Evolutionary conservation across 768 basidiomycete species (phyloP), one percentile per base, ranked within the genome.

Genomic region (Russula vinacea): DNA sequence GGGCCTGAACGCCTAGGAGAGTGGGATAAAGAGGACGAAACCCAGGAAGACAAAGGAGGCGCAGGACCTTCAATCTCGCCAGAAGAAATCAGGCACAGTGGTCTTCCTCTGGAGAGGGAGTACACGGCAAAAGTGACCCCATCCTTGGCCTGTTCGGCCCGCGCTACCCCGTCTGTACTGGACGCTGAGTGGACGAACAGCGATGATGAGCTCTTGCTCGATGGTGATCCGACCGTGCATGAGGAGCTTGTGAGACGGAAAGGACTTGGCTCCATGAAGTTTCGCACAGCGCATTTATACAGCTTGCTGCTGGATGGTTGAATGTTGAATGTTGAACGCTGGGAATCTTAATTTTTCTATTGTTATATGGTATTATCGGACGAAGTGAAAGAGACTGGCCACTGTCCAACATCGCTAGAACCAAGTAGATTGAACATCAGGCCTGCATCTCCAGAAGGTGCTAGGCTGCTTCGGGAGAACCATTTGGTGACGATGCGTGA

Each of bases 231-330:
- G 29, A 24, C 1, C 39, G 45, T 22, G 16, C 52, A 60, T n/a
- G 44, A 49, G 26, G 58, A 53, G 37, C 52, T 64, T 7, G 52
- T 64, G 52, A 59, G 16, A 45, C 58, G 52, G 45, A 64, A 64
- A 29, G 63, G 58, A 26, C 24, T 59, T 16, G 24, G 26, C 26
- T 64, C 62, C 3, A 45, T 59, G 45, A 64, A 64, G 44, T 54
- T 59, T 60, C 63, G 63, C 37, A 64, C 53, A 47, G 63, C 63
- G 10, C 52, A 64, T 47, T 40, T 64, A 32, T 64, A 64, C 24
- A 26, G 58, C 17, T 19, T 64, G 37, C 45, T 64, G 33, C 52
- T 64, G 8, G 62, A 59, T 54, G 37, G 35, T 32, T 64, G 51
- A 55, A n/a, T 26, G 29, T 54, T 13, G 49, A 24, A 13, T 42